Percentiles rank a stretch among this genome's conserved stretches.
These are phyloP conservation scores for Sechiopsis laciniata DNA, from an alignment of 306 rosid genomes.

Conservation along the genomic window DNA sequence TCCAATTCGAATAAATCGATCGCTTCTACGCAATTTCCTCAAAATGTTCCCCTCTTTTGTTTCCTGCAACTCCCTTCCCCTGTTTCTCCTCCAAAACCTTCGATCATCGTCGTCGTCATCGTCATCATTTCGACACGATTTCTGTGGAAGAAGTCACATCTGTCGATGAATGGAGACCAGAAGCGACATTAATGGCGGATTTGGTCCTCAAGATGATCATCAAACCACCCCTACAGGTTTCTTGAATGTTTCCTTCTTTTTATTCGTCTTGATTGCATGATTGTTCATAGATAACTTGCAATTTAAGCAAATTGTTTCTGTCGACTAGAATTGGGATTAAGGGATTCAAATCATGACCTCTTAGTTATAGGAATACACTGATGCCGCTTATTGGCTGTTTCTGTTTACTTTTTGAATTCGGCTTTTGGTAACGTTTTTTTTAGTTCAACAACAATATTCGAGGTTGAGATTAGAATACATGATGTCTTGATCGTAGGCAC, in stretches of 20 bases:
- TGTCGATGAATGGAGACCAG: neutral
- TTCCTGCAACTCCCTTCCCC: neutral
- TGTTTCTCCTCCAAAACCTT: neutral
- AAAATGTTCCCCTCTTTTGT: neutral
- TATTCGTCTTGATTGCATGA: neutral
- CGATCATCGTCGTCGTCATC: too few relatives aligned
- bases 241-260: neutral
- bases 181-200: neutral
- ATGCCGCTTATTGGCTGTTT: too few relatives aligned
- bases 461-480: too few relatives aligned
- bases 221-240: neutral
- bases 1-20: conserved; percentile 3
- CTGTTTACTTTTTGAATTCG: neutral
- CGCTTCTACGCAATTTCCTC: neutral
- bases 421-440: neutral
- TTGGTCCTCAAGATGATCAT: neutral
- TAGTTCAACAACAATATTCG: too few relatives aligned
- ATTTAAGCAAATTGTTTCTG: neutral
- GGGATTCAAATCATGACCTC: too few relatives aligned
- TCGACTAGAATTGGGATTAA: too few relatives aligned
- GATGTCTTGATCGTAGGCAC: too few relatives aligned
- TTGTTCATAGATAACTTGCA: neutral
- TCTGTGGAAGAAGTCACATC: neutral
- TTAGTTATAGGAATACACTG: too few relatives aligned
- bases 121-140: neutral